Base-by-base conservation (phyloP, 140 eudicot genomes). In the Bidens hawaiensis region DNA sequence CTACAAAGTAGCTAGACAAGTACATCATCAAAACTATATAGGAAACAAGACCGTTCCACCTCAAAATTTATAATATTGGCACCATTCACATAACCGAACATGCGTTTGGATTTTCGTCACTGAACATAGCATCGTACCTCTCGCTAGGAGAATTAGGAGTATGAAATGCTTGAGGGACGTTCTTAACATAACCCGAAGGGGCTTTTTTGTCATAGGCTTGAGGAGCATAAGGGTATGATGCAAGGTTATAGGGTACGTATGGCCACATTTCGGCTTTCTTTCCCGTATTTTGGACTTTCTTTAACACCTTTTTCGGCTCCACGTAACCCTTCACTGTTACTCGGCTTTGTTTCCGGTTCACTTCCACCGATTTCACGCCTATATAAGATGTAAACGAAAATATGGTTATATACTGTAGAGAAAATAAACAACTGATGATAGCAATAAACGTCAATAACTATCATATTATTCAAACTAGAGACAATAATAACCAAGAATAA, bases 201-300 rank as follows among this genome's bases (percentile, higher is more conserved):
- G 97, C 97, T 58, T 86, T 90, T 69, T 81, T 86, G 72, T 90
- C 97, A 34, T 90, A 90, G 5, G 94, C 95, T 59, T 82, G 85
- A 16, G 95, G 77, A 13, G 75, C 95, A 17, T 90, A 86, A 15
- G 97, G 97, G 68, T 90, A 83, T 5, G 68, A 19, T 4, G 71
- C 81, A 52, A 86, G 64, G 73, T 83, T 77, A 68, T 90, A 79
- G 1, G 79, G 78, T 10, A 86, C 80, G 34, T 90, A 90, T 2
- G 97, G 95, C 97, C 97, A 90, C 67, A 83, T 68, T 58, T 90
- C 95, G 7, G 97, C 97, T 73, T 64, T 85, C 62, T 85, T 86
- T 41, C 95, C 94, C 0, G 89, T 81, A 16, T 69, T 70, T 34
- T 60, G 76, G 15, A 89, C 80, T 57, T 55, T 81, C 68, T 86